phyloP scores from a whole-genome alignment of 1,284 basidiomycete species.

The Pascua guehoae region DNA sequence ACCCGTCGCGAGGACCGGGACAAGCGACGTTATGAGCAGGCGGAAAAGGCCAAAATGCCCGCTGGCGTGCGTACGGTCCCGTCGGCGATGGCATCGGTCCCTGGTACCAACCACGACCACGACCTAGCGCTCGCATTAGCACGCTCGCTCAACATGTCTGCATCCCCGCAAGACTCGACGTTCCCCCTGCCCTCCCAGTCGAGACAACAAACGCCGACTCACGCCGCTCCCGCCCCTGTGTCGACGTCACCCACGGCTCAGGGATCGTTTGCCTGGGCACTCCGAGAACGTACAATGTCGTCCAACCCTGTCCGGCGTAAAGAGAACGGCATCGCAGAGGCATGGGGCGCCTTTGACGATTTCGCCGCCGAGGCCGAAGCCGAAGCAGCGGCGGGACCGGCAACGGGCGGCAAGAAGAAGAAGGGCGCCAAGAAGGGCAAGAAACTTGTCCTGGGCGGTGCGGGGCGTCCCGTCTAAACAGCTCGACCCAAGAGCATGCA shows the following conservation, averaged over 20 bases:
- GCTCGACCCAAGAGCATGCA: too few species aligned
- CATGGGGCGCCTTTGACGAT: slow-evolving; percentile 4
- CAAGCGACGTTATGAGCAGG: slow-evolving; percentile 70
- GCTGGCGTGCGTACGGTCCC: slow-evolving; percentile 11
- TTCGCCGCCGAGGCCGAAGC: slow-evolving; percentile 1
- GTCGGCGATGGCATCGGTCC: slow-evolving; percentile 8
- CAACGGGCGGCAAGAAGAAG: slow-evolving; percentile 11
- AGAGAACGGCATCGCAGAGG: slow-evolving; percentile 9
- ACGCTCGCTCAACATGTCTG: background rate
- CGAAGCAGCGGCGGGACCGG: background rate
- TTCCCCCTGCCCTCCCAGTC: background rate
- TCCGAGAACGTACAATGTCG: slow-evolving; percentile 5
- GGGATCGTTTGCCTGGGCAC: slow-evolving; percentile 13
- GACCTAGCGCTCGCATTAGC: slow-evolving; percentile 7
- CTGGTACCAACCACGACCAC: background rate
- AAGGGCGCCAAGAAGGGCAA: slow-evolving; percentile 18
- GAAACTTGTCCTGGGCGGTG: slow-evolving; percentile 22
- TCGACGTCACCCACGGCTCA: background rate
- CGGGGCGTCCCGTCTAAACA: background rate
- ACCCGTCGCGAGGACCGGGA: slow-evolving; percentile 77
- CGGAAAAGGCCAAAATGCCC: slow-evolving; percentile 47
- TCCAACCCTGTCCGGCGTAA: background rate
- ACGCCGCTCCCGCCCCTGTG: background rate
- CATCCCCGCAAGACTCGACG: background rate
- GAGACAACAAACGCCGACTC: background rate